These are phyloP conservation scores for Mucor sp. DNA, from an alignment of 371 early-diverging fungal species.

Conservation along the genomic window DNA sequence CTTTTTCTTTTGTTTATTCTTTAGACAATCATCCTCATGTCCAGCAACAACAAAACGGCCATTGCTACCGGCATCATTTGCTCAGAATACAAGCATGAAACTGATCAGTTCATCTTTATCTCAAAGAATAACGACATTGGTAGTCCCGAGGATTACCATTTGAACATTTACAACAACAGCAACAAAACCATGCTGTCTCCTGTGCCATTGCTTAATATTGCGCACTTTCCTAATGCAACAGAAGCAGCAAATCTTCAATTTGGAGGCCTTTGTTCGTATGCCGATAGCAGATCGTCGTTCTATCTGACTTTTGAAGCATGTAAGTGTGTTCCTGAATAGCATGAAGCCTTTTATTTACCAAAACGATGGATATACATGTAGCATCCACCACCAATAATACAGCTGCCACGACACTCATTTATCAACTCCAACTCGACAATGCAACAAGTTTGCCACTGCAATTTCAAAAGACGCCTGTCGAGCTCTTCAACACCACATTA, in stretches of 20 bases:
- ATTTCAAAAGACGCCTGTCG: neutral
- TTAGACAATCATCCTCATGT: neutral
- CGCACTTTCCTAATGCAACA: neutral
- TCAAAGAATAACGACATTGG: neutral
- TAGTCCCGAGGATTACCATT: neutral
- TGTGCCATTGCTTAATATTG: neutral
- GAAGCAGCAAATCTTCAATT: neutral
- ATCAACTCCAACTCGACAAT: neutral
- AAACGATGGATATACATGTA: neutral
- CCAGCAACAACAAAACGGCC: neutral
- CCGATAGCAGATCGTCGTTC: slow-evolving; percentile 1
- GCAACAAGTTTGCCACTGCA: neutral
- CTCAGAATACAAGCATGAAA: neutral
- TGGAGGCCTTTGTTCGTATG: slow-evolving; percentile 11
- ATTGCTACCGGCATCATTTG: neutral
- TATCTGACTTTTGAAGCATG: slow-evolving; percentile 7
- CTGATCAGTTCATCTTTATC: neutral
- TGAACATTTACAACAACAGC: neutral
- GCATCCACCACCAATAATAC: neutral
- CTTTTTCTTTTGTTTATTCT: neutral
- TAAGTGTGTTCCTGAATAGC: neutral
- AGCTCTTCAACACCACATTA: neutral
- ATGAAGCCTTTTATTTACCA: neutral
- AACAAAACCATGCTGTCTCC: slow-evolving; percentile 1
- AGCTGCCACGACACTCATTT: neutral